Percentiles rank a stretch among this genome's conserved stretches.
phyloP scores from a whole-genome alignment of 495 filamentous ascomycete genomes.

The Aspergillus egyptiacus region DNA sequence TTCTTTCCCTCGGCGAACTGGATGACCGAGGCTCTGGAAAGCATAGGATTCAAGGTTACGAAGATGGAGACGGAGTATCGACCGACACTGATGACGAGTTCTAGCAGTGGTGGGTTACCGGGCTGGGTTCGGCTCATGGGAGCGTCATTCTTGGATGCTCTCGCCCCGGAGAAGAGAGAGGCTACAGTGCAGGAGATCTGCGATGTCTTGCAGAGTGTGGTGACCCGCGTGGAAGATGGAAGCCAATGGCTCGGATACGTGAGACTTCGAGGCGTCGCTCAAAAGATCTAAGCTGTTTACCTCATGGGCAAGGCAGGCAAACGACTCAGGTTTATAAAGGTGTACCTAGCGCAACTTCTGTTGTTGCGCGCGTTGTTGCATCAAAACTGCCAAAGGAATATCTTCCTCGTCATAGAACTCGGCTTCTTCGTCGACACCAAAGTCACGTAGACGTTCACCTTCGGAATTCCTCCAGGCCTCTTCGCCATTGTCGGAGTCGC shows the following conservation, averaged over 20 bases:
- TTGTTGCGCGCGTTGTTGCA: conserved; percentile 24
- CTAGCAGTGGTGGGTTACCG: conserved; percentile 53
- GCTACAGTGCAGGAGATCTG: conserved; percentile 49
- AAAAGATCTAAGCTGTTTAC: conserved; percentile 21
- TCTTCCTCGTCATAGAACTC: conserved; percentile 79
- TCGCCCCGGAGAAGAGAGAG: conserved; percentile 48
- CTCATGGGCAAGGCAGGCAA: not conserved
- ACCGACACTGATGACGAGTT: conserved; percentile 52
- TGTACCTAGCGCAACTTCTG: not conserved
- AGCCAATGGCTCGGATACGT: conserved; percentile 63
- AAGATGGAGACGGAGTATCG: conserved; percentile 58
- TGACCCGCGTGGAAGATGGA: conserved; percentile 49
- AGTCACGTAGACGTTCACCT: conserved; percentile 80
- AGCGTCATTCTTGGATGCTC: conserved; percentile 46
- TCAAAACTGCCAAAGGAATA: conserved; percentile 56
- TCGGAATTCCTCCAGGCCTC: conserved; percentile 78
- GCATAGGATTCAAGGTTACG: conserved; percentile 55
- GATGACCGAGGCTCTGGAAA: conserved; percentile 47
- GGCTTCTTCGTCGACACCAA: conserved; percentile 80
- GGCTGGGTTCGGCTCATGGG: conserved; percentile 69
- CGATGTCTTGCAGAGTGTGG: conserved; percentile 49
- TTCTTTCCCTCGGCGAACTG: conserved; percentile 62
- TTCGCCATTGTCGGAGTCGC: conserved; percentile 43
- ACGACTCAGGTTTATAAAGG: not conserved
- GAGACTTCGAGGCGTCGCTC: conserved; percentile 60